A percentile compares a stretch with the other conserved stretches of the same genome.
Evolutionary conservation across 805 yeast genomes (phyloP).

Genomic region (Candida loeiensis): DNA sequence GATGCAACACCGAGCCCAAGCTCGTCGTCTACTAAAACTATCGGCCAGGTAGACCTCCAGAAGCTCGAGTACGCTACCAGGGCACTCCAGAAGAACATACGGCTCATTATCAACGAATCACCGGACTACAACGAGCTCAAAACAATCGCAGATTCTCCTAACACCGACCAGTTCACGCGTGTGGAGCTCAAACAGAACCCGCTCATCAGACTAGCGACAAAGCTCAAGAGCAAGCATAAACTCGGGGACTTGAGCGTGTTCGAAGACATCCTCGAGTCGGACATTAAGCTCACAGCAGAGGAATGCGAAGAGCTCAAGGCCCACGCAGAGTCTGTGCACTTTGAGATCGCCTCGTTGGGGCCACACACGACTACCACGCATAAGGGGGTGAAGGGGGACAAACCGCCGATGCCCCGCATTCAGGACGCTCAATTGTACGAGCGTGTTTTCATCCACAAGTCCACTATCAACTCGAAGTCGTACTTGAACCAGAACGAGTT

Average conservation of each 20-base stretch:
- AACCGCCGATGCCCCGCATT: conserved; percentile 69
- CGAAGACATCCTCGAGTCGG: conserved; percentile 50
- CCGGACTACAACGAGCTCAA: conserved; percentile 48
- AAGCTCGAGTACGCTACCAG: conserved; percentile 39
- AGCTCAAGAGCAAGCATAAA: conserved; percentile 52
- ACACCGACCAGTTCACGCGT: conserved; percentile 40
- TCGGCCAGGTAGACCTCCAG: conserved; percentile 29
- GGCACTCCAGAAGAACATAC: conserved; percentile 18
- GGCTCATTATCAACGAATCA: conserved; percentile 37
- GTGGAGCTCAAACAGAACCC: conserved; percentile 51
- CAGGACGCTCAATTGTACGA: conserved; percentile 54
- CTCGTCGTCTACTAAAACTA: not conserved
- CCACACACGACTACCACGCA: conserved; percentile 2
- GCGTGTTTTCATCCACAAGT: conserved; percentile 79
- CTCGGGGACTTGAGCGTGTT: conserved; percentile 49
- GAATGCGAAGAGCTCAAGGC: conserved; percentile 11
- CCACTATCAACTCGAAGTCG: conserved; percentile 57
- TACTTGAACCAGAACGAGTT: conserved; percentile 56
- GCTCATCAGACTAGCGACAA: conserved; percentile 57
- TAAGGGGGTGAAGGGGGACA: conserved; percentile 13
- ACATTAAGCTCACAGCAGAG: conserved; percentile 19
- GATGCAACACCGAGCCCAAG: not conserved
- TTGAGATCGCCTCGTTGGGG: conserved; percentile 9
- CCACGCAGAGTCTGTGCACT: conserved; percentile 5
- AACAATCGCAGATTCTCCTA: conserved; percentile 25